Evolutionary conservation across 768 basidiomycete species (phyloP).

Genomic region (Calocybe cyanea): DNA sequence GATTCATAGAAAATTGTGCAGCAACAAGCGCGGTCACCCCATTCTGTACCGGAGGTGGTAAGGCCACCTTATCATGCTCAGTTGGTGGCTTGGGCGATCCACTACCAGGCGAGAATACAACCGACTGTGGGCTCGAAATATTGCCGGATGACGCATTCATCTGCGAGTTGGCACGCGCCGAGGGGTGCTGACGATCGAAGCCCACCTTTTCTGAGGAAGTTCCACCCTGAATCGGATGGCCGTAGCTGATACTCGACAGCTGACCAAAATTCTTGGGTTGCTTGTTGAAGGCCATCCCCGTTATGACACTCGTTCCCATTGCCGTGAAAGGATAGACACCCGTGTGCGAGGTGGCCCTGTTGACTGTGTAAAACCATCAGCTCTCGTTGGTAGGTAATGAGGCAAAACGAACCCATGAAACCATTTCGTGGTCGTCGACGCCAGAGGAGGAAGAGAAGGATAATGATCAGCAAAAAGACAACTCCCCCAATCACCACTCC

Average conservation of each 20-base stretch:
- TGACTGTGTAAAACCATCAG: no score
- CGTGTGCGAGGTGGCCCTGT: no score
- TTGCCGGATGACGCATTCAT: no score
- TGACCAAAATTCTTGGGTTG: no score
- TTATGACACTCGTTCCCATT: no score
- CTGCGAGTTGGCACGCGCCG: not conserved
- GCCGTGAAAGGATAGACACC: no score
- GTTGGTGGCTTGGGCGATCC: no score
- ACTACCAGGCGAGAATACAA: no score
- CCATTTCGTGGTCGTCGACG: not conserved
- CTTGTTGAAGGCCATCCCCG: no score
- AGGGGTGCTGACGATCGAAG: conserved; percentile 1
- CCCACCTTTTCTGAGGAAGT: not conserved
- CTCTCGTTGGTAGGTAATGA: not conserved
- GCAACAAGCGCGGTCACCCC: not conserved
- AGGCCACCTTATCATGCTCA: no score
- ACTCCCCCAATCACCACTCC: conserved; percentile 2
- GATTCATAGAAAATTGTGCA: not conserved
- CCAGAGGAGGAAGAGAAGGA: not conserved
- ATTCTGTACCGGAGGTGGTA: no score
- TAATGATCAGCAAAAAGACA: not conserved
- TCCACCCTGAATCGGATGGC: conserved; percentile 2
- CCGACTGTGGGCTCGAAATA: no score
- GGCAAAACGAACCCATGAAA: not conserved
- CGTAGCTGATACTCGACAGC: not conserved